Base-by-base conservation (phyloP, 2,329 filamentous ascomycete genomes). In the Botrytis hyacinthi region DNA sequence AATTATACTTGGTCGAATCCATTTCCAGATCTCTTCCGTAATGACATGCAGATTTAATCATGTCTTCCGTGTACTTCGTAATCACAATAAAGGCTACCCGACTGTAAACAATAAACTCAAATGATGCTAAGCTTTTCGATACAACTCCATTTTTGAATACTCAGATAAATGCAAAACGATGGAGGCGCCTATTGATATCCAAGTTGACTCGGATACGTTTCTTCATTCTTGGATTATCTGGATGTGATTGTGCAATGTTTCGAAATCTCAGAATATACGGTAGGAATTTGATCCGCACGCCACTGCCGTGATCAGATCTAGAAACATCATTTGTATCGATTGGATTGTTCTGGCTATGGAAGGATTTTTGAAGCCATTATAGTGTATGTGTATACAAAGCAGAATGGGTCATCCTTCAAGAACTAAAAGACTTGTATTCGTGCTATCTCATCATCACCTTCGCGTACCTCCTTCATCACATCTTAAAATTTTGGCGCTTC, bases 101-200 rank as follows among this genome's bases (percentile, higher is more conserved):
- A 20, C 63, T 66, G 63, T 20, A 7, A 67, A 40, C 46, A 67
- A 51, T 54, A 29, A 67, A 51, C 46, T 40, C 65, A 37, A 26
- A 12, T 67, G 32, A 54, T 29, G 46, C 65, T 67, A 67, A 54
- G 65, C 65, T 48, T 67, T 54, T 37, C 32, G 14, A 67, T 29
- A 37, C 65, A 20, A 20, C 65, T 51, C 26, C n/a, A 54, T 67
- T 54, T 29, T 32, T 22, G 16, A 29, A 44, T 62, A 29, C n/a
- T 63, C 26, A 44, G 14, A 63, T 44, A 32, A 26, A 35, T 51
- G 63, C 32, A n/a, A 68, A 54, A 40, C 35, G 35, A 54, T 57
- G 48, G 54, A 54, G 20, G 66, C 66, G 48, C 66, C 22, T 57
- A 57, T 42, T 22, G 20, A 12, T 29, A 42, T 29, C 35, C n/a